Conservation (phyloP, 495 filamentous ascomycete species). For the Tuber microsphaerosporum region DNA sequence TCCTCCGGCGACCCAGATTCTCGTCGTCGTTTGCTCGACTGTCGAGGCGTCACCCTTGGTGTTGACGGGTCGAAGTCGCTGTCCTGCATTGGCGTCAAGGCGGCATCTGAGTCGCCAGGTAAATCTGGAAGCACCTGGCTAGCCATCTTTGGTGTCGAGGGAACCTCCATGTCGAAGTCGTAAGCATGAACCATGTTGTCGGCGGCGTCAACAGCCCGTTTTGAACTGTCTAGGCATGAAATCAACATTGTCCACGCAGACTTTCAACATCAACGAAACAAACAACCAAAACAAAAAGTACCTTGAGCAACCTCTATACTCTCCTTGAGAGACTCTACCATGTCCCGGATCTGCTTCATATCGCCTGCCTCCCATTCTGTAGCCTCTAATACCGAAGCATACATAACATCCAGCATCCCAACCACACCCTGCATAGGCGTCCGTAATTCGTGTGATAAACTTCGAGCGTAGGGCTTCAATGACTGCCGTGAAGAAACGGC, state of each 20-base stretch:
- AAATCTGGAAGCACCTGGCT: not conserved
- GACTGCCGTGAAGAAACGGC: constrained; percentile 55
- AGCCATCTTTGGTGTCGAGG: constrained; percentile 48
- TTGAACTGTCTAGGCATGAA: constrained; percentile 56
- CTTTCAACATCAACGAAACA: constrained; percentile 5
- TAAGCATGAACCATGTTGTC: constrained; percentile 86
- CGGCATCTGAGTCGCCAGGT: not conserved
- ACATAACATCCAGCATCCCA: constrained; percentile 81
- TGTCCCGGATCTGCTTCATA: constrained; percentile 32
- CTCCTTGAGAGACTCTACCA: constrained; percentile 60
- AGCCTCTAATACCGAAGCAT: constrained; percentile 67
- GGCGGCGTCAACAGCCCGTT: constrained; percentile 70
- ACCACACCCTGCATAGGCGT: constrained; percentile 84
- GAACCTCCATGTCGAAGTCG: constrained; percentile 75
- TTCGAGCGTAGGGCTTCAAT: constrained; percentile 69
- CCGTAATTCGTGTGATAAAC: constrained; percentile 69
- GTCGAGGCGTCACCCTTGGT: constrained; percentile 10
- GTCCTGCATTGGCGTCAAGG: not conserved
- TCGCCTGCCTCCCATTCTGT: constrained; percentile 43
- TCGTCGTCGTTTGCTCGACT: constrained; percentile 25
- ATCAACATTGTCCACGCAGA: not conserved
- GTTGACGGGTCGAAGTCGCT: constrained; percentile 23
- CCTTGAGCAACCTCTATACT: constrained; percentile 73
- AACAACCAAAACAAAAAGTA: constrained; percentile 35
- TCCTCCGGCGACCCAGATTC: constrained; percentile 30